Evolutionary conservation across 768 basidiomycete genomes (phyloP), one percentile per base, ranked within the genome.

Genomic region (Postia placenta): DNA sequence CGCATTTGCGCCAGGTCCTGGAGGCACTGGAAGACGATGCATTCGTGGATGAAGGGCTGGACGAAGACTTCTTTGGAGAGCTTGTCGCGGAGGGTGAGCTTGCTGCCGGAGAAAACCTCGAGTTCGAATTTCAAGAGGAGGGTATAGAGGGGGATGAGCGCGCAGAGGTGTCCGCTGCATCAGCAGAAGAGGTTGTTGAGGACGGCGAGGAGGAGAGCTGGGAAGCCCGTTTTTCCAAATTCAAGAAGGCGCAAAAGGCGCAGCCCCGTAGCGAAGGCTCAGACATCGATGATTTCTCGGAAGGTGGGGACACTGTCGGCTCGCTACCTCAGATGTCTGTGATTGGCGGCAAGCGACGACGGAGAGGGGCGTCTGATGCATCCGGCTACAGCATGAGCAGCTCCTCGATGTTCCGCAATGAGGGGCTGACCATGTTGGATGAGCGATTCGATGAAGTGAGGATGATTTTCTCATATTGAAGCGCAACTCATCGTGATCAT

Each of bases 301-400:
- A 93, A 57, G 81, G 73, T 28, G 83, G 74, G 2, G 95, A 98
- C 64, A 96, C 91, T 0, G 65, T 99, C 24, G 82, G 83, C 0
- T 79, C 77, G 2, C 67, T 98, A 7, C 87, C 85, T 11, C 73
- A 72, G 43, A 76, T 92, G 56, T 80, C 84, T n/a, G 86, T 95
- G 48, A 74, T 84, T 42, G 87, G 92, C 14, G 85, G 86, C 4
- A 85, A 82, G 50, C 81, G 81, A 68, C 78, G 82, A 60, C 74
- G 81, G 54, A 83, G 83, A 57, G 83, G 82, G 2, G 74, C 81
- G 0, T 92, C 88, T 44, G 87, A 92, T 54, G 92, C 90, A 7
- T 92, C 90, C 19, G 93, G 91, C 11, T 95, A 95, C 73, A 91
- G 87, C 63, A 97, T 99, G 93, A 95, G 89, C 64, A 93, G 91